A percentile compares a stretch with the other conserved stretches of the same genome.
Conservation (phyloP, 2,329 filamentous ascomycete genomes). For the Triangularia verruculosa region DNA sequence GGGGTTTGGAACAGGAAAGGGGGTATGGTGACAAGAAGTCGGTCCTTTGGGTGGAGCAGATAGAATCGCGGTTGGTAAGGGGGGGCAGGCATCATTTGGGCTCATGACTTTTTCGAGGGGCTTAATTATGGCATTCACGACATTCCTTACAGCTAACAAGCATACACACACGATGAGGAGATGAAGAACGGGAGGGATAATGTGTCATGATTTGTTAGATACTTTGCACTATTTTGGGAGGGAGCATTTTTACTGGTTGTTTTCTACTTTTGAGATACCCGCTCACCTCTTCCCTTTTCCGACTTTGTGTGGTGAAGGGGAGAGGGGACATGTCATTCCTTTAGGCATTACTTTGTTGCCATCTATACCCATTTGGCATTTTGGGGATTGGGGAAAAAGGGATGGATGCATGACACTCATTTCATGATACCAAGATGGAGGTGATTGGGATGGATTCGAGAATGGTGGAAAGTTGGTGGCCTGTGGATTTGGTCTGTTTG, state of each 20-base stretch:
- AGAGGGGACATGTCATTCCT: neutral
- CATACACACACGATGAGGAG: neutral
- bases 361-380: neutral
- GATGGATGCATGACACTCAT: conserved; percentile 7
- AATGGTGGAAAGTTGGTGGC: neutral
- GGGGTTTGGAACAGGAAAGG: neutral
- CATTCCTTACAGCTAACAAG: conserved; percentile 2
- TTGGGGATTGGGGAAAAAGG: neutral
- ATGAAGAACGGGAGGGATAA: neutral
- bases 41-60: neutral
- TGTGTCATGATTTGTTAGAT: neutral
- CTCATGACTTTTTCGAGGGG: neutral
- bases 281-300: neutral
- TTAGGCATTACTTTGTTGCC: neutral
- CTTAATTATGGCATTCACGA: neutral
- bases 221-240: neutral
- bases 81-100: neutral
- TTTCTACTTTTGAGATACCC: conserved; percentile 6
- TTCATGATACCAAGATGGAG: neutral
- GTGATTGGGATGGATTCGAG: neutral
- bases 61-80: neutral
- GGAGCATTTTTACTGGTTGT: neutral
- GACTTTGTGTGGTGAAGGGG: neutral
- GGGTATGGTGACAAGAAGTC: neutral
- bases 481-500: neutral